Evolutionary conservation across 192 early-diverging fungal genomes (phyloP), one percentile per base, ranked within the genome.

Genomic region (Coemansia reversa): DNA sequence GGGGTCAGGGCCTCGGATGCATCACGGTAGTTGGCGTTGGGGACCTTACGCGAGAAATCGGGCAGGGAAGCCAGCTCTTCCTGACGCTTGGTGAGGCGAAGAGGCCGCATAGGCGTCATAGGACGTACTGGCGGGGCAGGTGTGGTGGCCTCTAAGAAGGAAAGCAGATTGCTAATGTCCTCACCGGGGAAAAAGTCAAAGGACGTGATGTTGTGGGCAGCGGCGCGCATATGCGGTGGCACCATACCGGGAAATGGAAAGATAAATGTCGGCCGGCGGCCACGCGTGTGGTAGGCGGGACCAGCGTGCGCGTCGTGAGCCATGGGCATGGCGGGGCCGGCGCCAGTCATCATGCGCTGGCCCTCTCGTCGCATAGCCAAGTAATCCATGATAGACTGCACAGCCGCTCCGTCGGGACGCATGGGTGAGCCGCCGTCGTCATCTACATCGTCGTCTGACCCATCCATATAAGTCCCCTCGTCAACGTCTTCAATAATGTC

Each of bases 101-200:
- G 23, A 20, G 79, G 74, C 45, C 50, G 56, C 58, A 67, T 12
- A 2, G 69, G 74, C 63, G 66, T 52, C 48, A 64, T 35, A 1
- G 70, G 65, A n/a, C 70, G 64, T 50, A 47, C 47, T n/a, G 66
- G 71, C 58, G 62, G 62, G 8, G 63, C 64, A 3, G 77, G 72
- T 8, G 72, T 69, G 32, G 57, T 68, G 18, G 77, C 77, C 29
- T 80, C 77, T 23, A 80, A 60, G 58, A 75, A 80, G 25, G 58
- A 63, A 39, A 80, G 51, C 50, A 80, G 58, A 24, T 65, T 65
- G 42, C 65, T 66, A 25, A 80, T 57, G 53, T 80, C 77, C 24
- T 75, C 77, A 58, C 68, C 68, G 9, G 54, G 65, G 58, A 71
- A 70, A 55, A 74, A 80, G 58, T 80, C 77, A 5, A 74, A 63